These are phyloP conservation scores for Radiomyces spectabilis DNA, from an alignment of 192 early-diverging fungal genomes.

Conservation along the genomic window DNA sequence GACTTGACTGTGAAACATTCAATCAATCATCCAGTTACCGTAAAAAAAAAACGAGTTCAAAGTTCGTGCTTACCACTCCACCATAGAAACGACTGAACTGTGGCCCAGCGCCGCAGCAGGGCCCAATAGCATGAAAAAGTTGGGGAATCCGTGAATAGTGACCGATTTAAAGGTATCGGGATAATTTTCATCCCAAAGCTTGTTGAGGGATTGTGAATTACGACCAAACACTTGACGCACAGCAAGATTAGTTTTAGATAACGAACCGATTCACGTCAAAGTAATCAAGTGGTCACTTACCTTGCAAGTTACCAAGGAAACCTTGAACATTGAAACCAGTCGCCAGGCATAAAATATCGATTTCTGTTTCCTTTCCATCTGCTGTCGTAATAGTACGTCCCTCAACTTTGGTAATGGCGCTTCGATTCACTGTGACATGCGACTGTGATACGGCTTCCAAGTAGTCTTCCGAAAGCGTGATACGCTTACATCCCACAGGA, in stretches of 20 bases:
- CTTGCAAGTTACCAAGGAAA: conserved; percentile 8
- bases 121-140: conserved; percentile 47
- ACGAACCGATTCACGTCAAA: no score
- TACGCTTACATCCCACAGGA: conserved; percentile 27
- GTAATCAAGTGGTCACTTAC: neutral
- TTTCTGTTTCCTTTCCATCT: conserved; percentile 18
- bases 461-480: conserved; percentile 21
- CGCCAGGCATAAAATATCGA: conserved; percentile 29
- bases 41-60: neutral
- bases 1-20: conserved; percentile 22
- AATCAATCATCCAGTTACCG: no score
- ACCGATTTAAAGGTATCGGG: conserved; percentile 37
- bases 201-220: neutral
- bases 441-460: conserved; percentile 5
- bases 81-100: conserved; percentile 36
- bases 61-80: neutral
- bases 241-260: no score
- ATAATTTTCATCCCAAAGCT: conserved; percentile 28
- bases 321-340: conserved; percentile 33
- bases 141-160: conserved; percentile 38
- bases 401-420: conserved; percentile 12
- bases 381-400: conserved; percentile 23
- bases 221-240: no score
- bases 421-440: conserved; percentile 22
- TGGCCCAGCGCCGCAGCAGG: conserved; percentile 42